A percentile compares a stretch with the other conserved stretches of the same genome.
Evolutionary conservation across 1,284 basidiomycete genomes (phyloP).

Genomic region (Puccinia horiana): DNA sequence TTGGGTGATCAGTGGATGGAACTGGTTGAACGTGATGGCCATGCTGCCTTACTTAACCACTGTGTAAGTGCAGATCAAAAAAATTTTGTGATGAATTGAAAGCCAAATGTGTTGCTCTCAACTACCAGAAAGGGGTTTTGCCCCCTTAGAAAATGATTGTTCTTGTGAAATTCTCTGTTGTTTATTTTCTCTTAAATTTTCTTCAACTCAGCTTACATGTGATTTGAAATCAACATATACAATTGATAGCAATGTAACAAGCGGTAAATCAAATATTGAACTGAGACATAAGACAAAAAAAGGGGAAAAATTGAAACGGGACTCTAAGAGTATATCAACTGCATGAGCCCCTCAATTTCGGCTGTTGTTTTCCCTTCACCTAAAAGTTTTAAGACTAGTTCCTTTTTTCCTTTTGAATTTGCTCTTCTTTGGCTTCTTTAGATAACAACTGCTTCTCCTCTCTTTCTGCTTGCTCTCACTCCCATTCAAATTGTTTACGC

Average conservation of each 20-base stretch:
- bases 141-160: no score
- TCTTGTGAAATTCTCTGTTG: no score
- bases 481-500: not conserved
- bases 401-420: not conserved
- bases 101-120: not conserved
- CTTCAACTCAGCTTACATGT: not conserved
- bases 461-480: not conserved
- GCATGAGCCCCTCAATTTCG: not conserved
- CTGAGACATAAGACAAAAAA: not conserved
- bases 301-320: no score
- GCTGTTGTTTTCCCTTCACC: not conserved
- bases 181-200: no score
- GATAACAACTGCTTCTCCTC: not conserved
- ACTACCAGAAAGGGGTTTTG: not conserved
- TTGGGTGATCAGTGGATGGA: conserved; percentile 2
- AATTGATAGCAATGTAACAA: not conserved
- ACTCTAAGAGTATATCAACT: not conserved
- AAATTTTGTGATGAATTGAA: not conserved
- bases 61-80: not conserved
- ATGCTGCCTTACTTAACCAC: not conserved
- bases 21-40: no score
- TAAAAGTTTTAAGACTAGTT: not conserved
- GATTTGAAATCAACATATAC: not conserved
- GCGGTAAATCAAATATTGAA: not conserved
- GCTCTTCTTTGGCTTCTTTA: not conserved